Conservation (phyloP, 768 basidiomycete genomes). For the Ramaria rubella region DNA sequence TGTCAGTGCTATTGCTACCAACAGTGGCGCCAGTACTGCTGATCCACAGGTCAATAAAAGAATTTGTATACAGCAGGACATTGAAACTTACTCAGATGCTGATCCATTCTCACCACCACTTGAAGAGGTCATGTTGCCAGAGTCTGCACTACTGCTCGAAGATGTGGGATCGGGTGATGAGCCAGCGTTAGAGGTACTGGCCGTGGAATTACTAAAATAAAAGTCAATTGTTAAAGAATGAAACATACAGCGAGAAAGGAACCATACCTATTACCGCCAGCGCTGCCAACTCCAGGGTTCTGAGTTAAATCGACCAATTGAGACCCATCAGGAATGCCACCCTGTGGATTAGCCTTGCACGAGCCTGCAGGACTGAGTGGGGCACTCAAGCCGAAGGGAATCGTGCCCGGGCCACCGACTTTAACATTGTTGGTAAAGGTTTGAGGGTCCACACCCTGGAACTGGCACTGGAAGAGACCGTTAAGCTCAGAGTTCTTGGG, state of each 20-base stretch:
- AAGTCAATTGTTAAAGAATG: neutral
- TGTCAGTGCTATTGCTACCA: too few relatives aligned
- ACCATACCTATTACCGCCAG: neutral
- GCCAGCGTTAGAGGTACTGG: constrained; percentile 17
- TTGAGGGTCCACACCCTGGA: constrained; percentile 37
- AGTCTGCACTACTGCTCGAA: neutral
- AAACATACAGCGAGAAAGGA: neutral
- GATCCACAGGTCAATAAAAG: too few relatives aligned
- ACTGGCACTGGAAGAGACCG: constrained; percentile 56
- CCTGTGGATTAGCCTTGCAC: constrained; percentile 42
- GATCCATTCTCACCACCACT: too few relatives aligned
- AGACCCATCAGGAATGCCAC: constrained; percentile 43
- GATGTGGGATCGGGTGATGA: neutral
- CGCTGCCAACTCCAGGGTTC: constrained; percentile 27
- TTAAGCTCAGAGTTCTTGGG: constrained; percentile 46
- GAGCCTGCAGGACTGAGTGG: constrained; percentile 41
- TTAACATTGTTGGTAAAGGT: constrained; percentile 39
- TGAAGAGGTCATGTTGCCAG: constrained; percentile 12
- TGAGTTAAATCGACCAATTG: constrained; percentile 35
- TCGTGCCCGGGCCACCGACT: constrained; percentile 42
- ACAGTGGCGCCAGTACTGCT: too few relatives aligned
- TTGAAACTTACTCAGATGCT: too few relatives aligned
- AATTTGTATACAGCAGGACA: too few relatives aligned
- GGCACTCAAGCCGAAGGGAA: constrained; percentile 41
- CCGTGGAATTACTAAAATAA: constrained; percentile 1